phyloP scores from a whole-genome alignment of 805 yeast genomes.

The Starmerella apis region DNA sequence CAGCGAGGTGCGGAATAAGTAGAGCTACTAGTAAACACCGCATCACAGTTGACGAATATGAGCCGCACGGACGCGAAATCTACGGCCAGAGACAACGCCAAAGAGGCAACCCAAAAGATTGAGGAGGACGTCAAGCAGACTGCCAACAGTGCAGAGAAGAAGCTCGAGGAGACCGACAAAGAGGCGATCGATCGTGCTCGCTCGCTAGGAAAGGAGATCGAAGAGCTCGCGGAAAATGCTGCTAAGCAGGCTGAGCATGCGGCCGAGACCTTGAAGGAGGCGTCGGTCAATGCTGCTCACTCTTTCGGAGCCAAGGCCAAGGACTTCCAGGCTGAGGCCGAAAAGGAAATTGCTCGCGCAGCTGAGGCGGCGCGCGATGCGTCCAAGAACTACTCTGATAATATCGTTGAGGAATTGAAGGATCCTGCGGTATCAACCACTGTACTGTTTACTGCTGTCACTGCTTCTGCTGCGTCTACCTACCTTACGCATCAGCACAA shows the following conservation, averaged over 20 bases:
- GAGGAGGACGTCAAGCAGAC: slow-evolving; percentile 3
- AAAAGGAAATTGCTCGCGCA: slow-evolving; percentile 16
- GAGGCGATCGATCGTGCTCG: slow-evolving; percentile 7
- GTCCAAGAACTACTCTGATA: slow-evolving; percentile 21
- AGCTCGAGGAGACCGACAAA: slow-evolving; percentile 4
- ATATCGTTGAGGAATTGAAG: slow-evolving; percentile 24
- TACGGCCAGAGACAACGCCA: neutral
- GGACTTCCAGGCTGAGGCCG: slow-evolving; percentile 15
- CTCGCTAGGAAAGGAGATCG: slow-evolving; percentile 5
- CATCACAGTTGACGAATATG: neutral
- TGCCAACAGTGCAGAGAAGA: slow-evolving; percentile 3
- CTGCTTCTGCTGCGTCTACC: slow-evolving; percentile 28
- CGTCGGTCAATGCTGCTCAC: slow-evolving; percentile 20
- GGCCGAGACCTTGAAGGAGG: slow-evolving; percentile 14
- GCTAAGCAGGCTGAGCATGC: slow-evolving; percentile 10
- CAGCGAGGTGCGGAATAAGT: neutral
- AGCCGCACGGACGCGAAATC: neutral
- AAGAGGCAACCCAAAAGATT: neutral
- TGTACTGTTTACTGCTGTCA: slow-evolving; percentile 25
- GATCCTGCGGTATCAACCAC: slow-evolving; percentile 28
- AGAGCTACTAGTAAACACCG: neutral
- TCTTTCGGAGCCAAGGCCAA: slow-evolving; percentile 23
- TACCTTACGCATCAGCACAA: slow-evolving; percentile 28
- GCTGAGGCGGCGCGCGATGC: slow-evolving; percentile 16
- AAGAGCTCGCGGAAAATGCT: slow-evolving; percentile 11